These are phyloP conservation scores for Crucihimalaya himalaica DNA, from an alignment of 345 rosid genomes.

Conservation along the genomic window DNA sequence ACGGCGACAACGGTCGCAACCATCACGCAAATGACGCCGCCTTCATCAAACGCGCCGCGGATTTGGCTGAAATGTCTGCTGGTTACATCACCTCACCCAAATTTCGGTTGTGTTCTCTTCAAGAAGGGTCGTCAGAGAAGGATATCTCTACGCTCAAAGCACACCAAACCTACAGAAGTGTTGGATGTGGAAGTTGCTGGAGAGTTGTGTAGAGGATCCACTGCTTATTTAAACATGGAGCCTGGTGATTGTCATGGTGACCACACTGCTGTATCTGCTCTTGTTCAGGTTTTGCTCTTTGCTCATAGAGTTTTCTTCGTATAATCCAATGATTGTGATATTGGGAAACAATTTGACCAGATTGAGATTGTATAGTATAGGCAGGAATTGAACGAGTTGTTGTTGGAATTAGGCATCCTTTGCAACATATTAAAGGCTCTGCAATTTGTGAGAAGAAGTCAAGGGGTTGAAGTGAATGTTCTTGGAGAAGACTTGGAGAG, in stretches of 20 bases:
- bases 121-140: slow-evolving; percentile 73
- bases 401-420: slow-evolving; percentile 86
- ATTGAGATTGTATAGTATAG: slow-evolving; percentile 61
- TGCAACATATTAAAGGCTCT: slow-evolving; percentile 84
- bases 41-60: slow-evolving; percentile 67
- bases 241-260: slow-evolving; percentile 97
- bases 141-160: slow-evolving; percentile 83
- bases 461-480: slow-evolving; percentile 83
- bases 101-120: slow-evolving; percentile 74
- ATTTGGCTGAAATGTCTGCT: slow-evolving; percentile 72
- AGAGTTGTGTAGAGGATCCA: slow-evolving; percentile 55
- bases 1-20: slow-evolving; percentile 19
- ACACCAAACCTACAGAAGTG: slow-evolving; percentile 78
- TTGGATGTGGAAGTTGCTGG: slow-evolving; percentile 75
- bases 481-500: slow-evolving; percentile 85
- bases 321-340: background rate
- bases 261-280: slow-evolving; percentile 76
- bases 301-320: too few species aligned
- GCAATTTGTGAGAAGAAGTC: slow-evolving; percentile 72
- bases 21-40: slow-evolving; percentile 53
- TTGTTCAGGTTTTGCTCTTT: slow-evolving; percentile 64
- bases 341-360: background rate
- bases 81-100: slow-evolving; percentile 94
- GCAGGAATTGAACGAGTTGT: slow-evolving; percentile 85
- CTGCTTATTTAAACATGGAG: slow-evolving; percentile 86